These are phyloP conservation scores for Annona cherimola DNA, from an alignment of 164 flowering plant species.

Conservation along the genomic window DNA sequence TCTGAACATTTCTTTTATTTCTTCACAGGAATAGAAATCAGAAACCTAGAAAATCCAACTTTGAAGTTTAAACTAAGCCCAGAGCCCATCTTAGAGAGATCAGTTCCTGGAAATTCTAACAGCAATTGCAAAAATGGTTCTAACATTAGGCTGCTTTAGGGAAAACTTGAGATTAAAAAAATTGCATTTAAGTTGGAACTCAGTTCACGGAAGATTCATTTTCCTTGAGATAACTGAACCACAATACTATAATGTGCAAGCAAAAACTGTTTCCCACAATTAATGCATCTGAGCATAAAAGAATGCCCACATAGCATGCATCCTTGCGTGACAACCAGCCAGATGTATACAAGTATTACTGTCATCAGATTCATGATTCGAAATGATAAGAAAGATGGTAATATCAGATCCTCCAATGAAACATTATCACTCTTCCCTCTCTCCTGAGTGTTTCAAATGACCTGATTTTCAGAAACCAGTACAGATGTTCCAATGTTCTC, in stretches of 20 bases:
- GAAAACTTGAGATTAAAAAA: not conserved
- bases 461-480: constrained; percentile 91
- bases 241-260: not conserved
- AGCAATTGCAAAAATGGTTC: not conserved
- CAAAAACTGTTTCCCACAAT: no score
- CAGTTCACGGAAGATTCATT: no score
- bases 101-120: not conserved
- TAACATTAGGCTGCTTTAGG: not conserved
- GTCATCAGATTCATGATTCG: not conserved
- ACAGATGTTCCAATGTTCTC: constrained; percentile 96
- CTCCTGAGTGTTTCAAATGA: constrained; percentile 9
- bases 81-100: not conserved
- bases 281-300: not conserved
- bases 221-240: not conserved
- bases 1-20: no score
- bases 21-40: not conserved
- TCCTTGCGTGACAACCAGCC: not conserved
- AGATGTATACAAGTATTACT: not conserved
- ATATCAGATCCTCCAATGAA: not conserved
- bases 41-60: not conserved
- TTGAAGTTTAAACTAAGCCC: not conserved
- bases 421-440: not conserved
- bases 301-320: not conserved
- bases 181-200: not conserved
- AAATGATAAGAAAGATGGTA: no score